A percentile compares a stretch with the other conserved stretches of the same genome.
These are phyloP conservation scores for Colletotrichum incanum DNA, from an alignment of 2,329 filamentous ascomycete genomes.

Conservation along the genomic window DNA sequence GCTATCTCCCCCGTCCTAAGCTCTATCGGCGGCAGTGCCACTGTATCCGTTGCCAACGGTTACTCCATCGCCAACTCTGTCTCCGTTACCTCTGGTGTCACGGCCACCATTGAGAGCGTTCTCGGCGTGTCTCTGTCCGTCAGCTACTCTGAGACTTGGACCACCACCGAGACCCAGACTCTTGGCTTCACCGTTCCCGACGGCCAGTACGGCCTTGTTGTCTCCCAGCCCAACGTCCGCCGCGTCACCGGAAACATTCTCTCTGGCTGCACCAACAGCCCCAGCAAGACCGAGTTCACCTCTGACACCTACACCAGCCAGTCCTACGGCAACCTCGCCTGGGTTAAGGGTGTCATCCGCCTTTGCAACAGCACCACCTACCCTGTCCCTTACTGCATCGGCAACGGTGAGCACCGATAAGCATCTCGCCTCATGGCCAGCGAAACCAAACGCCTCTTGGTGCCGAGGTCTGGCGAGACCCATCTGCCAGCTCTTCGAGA, in stretches of 20 bases:
- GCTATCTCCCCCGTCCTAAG: constrained; percentile 54
- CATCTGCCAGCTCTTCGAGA: constrained; percentile 29
- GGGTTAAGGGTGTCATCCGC: constrained; percentile 58
- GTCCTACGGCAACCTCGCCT: constrained; percentile 51
- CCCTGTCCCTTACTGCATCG: constrained; percentile 56
- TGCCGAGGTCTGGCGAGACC: constrained; percentile 8
- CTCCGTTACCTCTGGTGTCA: constrained; percentile 45
- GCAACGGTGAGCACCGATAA: constrained; percentile 48
- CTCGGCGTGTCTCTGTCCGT: constrained; percentile 48
- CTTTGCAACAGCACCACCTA: constrained; percentile 55
- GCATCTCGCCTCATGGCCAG: neutral
- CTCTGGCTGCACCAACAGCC: constrained; percentile 52
- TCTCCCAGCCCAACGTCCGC: constrained; percentile 55
- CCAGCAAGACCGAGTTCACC: constrained; percentile 48
- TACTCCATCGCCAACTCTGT: constrained; percentile 54
- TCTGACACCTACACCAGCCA: constrained; percentile 54
- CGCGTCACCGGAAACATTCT: constrained; percentile 54
- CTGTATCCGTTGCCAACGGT: constrained; percentile 52
- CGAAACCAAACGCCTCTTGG: neutral
- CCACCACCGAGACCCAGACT: constrained; percentile 49
- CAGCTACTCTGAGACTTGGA: constrained; percentile 50
- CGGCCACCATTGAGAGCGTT: constrained; percentile 47
- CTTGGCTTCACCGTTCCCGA: constrained; percentile 53
- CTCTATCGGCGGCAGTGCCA: constrained; percentile 48
- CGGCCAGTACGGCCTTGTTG: constrained; percentile 56